Conservation (phyloP, 306 rosid species). For the Trifolium pratense region DNA sequence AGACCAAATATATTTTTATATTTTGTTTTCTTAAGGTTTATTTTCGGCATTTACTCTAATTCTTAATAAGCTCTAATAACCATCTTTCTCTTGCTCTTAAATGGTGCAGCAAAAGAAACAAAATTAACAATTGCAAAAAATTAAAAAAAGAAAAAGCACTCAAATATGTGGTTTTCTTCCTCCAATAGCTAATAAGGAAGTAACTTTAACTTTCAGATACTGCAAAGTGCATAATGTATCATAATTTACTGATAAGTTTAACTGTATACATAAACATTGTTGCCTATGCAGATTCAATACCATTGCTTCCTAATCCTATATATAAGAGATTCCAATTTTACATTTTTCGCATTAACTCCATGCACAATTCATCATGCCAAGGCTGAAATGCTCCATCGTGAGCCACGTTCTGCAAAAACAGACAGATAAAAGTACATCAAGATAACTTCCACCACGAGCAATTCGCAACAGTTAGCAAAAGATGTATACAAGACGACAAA, state of each 20-base stretch:
- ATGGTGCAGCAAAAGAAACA: background rate
- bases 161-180: background rate
- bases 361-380: constrained; percentile 62
- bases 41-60: background rate
- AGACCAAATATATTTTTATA: background rate
- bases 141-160: background rate
- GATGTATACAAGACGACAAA: constrained; percentile 15
- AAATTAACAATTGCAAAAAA: background rate
- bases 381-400: constrained; percentile 58
- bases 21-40: background rate
- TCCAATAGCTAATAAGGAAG: background rate
- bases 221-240: background rate
- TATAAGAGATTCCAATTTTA: constrained; percentile 4
- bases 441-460: background rate
- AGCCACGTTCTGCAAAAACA: constrained; percentile 52
- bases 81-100: background rate
- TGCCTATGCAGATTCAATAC: background rate
- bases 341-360: constrained; percentile 42
- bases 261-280: constrained; percentile 8
- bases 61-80: background rate
- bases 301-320: constrained; percentile 25
- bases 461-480: constrained; percentile 1
- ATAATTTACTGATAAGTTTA: constrained; percentile 12
- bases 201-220: background rate
- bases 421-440: constrained; percentile 13